Evolutionary conservation across 768 basidiomycete species (phyloP).

Genomic region (Hericium coralloides): DNA sequence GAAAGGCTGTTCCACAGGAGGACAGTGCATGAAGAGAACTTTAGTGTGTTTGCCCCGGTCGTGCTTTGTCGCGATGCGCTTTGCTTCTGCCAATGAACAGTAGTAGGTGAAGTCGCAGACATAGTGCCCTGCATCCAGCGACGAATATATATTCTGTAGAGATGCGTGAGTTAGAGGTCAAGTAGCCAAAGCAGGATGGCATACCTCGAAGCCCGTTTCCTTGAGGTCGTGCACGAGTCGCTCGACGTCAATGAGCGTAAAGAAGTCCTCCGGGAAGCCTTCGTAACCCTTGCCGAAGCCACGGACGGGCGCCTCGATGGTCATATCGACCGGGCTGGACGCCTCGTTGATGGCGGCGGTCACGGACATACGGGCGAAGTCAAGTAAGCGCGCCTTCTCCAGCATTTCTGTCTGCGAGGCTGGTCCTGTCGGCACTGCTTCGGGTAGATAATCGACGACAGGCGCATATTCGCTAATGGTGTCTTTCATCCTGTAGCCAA

Average conservation of each 20-base stretch:
- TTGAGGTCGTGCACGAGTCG: slow-evolving; percentile 45
- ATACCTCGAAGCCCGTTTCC: slow-evolving; percentile 37
- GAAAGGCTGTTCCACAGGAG: slow-evolving; percentile 56
- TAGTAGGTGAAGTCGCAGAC: slow-evolving; percentile 72
- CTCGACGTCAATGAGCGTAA: slow-evolving; percentile 45
- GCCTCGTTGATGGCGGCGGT: not conserved
- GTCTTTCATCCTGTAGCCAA: slow-evolving; percentile 66
- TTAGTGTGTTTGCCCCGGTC: slow-evolving; percentile 21
- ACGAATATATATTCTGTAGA: slow-evolving; percentile 50
- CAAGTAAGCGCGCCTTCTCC: slow-evolving; percentile 24
- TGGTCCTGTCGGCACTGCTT: slow-evolving; percentile 1
- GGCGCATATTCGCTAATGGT: slow-evolving; percentile 50
- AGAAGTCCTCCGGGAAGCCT: slow-evolving; percentile 40
- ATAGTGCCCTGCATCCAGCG: slow-evolving; percentile 71
- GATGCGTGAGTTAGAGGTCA: not conserved
- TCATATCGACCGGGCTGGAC: slow-evolving; percentile 2
- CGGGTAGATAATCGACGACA: slow-evolving; percentile 21
- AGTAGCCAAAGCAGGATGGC: slow-evolving; percentile 7
- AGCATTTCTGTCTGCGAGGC: slow-evolving; percentile 29
- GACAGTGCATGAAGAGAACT: slow-evolving; percentile 66
- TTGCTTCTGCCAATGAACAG: slow-evolving; percentile 61
- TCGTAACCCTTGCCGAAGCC: slow-evolving; percentile 35
- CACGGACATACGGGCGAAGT: slow-evolving; percentile 1
- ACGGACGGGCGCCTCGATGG: slow-evolving; percentile 10
- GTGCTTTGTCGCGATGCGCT: slow-evolving; percentile 23